A percentile compares a stretch with the other conserved stretches of the same genome.
Evolutionary conservation across 2,329 filamentous ascomycete genomes (phyloP).

Genomic region (Hypoxylon sp.): DNA sequence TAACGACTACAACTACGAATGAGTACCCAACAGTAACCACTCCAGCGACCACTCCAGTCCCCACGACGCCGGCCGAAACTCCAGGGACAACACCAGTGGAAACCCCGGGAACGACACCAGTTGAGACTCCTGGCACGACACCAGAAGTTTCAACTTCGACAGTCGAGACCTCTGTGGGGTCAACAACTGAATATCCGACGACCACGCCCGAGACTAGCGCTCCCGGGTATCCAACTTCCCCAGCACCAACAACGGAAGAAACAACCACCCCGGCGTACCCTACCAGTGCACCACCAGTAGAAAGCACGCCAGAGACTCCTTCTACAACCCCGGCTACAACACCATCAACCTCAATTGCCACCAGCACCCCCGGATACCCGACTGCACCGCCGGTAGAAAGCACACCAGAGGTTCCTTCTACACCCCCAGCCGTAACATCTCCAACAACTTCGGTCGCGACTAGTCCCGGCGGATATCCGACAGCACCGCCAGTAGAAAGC

Average conservation of each 20-base stretch:
- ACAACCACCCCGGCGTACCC: background rate
- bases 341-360: background rate
- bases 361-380: background rate
- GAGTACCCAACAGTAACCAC: background rate
- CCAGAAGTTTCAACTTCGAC: background rate
- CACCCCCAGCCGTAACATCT: too few species aligned
- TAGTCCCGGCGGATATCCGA: too few species aligned
- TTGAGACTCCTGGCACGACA: background rate
- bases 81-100: background rate
- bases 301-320: background rate
- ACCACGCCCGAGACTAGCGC: background rate
- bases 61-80: background rate
- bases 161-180: background rate
- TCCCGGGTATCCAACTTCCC: background rate
- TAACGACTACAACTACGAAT: background rate
- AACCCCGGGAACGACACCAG: background rate
- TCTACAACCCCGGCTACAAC: background rate
- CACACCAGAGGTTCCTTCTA: too few species aligned
- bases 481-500: background rate
- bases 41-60: background rate
- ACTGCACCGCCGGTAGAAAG: too few species aligned
- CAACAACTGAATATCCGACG: background rate
- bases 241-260: slow-evolving; percentile 1
- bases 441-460: too few species aligned
- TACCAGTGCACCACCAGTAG: background rate